Conservation (phyloP, 805 yeast genomes). For the Candida nemodendra region DNA sequence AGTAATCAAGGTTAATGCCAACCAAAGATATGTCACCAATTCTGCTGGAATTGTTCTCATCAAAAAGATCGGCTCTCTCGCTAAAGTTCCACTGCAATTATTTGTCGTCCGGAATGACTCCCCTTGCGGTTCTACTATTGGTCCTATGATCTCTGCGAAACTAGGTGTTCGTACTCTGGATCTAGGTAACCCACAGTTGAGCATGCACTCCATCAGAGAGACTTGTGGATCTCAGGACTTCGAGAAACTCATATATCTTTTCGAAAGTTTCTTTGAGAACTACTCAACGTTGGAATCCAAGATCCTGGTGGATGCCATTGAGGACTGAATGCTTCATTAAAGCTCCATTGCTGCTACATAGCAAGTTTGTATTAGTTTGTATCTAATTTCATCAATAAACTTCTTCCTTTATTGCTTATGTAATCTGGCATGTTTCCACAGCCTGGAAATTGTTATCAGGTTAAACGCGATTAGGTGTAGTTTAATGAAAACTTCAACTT, state of each 20-base stretch:
- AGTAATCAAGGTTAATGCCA: conserved; percentile 89
- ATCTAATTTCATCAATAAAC: too few relatives aligned
- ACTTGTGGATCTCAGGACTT: conserved; percentile 83
- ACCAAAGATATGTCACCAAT: conserved; percentile 93
- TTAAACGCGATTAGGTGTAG: too few relatives aligned
- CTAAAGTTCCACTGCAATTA: conserved; percentile 79
- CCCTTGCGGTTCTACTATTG: conserved; percentile 95
- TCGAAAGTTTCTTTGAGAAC: conserved; percentile 57
- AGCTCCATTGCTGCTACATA: too few relatives aligned
- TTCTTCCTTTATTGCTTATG: too few relatives aligned
- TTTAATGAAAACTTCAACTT: too few relatives aligned
- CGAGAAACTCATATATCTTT: conserved; percentile 57
- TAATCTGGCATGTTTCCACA: too few relatives aligned
- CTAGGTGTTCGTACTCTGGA: conserved; percentile 87
- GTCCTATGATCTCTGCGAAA: conserved; percentile 86
- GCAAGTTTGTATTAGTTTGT: too few relatives aligned
- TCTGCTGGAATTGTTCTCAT: conserved; percentile 82
- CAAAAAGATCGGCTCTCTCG: conserved; percentile 64
- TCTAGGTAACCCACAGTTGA: conserved; percentile 85
- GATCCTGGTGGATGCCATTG: conserved; percentile 37
- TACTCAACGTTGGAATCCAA: conserved; percentile 40
- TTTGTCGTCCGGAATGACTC: conserved; percentile 93
- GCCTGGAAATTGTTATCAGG: too few relatives aligned
- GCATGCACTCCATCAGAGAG: conserved; percentile 94
- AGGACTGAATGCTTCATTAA: conserved; percentile 1